A percentile compares a stretch with the other conserved stretches of the same genome.
These are phyloP conservation scores for Talaromyces rugulosus DNA, from an alignment of 2,329 filamentous ascomycete species.

Conservation along the genomic window DNA sequence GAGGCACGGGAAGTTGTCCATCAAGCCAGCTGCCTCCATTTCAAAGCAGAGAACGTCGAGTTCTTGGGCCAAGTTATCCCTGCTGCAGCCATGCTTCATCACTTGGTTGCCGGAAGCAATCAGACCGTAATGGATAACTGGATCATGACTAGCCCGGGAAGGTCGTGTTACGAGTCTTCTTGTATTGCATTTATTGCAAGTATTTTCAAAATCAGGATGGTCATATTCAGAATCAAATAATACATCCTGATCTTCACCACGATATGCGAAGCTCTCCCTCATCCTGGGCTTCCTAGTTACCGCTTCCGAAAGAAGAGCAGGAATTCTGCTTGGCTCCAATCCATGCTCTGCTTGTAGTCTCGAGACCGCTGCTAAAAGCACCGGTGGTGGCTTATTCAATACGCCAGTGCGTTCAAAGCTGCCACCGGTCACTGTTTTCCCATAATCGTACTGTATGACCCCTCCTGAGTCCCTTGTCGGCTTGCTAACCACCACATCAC, in stretches of 20 bases:
- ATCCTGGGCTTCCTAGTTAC: neutral
- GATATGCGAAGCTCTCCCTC: neutral
- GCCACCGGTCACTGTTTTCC: slow-evolving; percentile 4
- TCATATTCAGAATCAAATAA: neutral
- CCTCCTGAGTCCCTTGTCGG: slow-evolving; percentile 17
- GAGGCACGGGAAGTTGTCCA: slow-evolving; percentile 7
- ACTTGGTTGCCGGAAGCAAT: neutral
- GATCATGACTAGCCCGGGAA: neutral
- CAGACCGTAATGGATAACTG: neutral
- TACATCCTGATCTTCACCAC: neutral
- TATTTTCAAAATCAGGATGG: neutral
- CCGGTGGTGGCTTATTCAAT: slow-evolving; percentile 10
- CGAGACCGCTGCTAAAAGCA: slow-evolving; percentile 10
- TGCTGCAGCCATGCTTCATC: neutral
- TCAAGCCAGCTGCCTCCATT: neutral
- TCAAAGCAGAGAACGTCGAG: slow-evolving; percentile 2
- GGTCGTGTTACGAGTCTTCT: neutral
- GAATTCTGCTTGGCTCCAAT: neutral
- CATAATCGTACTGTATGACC: slow-evolving; percentile 18
- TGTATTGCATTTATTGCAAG: neutral
- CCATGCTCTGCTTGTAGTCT: slow-evolving; percentile 10
- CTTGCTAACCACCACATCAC: slow-evolving; percentile 24
- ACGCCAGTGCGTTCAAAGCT: slow-evolving; percentile 3
- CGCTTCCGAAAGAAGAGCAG: neutral
- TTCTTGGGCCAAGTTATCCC: slow-evolving; percentile 4